Evolutionary conservation across 441 rosid species (phyloP).

Genomic region (Gossypium trilobum): DNA sequence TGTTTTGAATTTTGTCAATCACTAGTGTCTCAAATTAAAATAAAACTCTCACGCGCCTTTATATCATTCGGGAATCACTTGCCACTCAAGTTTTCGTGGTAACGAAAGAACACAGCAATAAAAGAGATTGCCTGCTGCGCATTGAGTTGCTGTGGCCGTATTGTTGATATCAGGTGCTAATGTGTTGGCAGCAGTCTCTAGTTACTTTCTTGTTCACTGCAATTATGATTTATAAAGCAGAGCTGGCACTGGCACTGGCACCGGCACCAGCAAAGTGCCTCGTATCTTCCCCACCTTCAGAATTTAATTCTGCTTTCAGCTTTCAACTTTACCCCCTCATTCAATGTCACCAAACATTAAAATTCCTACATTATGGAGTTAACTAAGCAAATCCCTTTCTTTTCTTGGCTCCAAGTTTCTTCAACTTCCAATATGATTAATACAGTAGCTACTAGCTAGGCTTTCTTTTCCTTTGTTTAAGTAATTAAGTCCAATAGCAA

Average conservation of each 20-base stretch:
- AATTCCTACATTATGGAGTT: not conserved
- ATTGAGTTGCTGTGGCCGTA: not conserved
- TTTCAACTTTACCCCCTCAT: not conserved
- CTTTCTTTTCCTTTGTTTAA: not conserved
- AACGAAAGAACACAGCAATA: not conserved
- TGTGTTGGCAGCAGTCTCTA: slow-evolving; percentile 7
- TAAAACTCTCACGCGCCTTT: slow-evolving; percentile 4
- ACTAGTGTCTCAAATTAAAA: not conserved
- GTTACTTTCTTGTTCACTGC: not conserved
- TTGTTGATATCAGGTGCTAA: not conserved
- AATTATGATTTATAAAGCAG: not conserved
- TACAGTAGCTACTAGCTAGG: slow-evolving; percentile 2
- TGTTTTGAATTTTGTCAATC: not conserved
- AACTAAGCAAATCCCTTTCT: not conserved
- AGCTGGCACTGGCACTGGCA: not conserved
- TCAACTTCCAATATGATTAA: not conserved
- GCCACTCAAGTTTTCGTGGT: slow-evolving; percentile 4
- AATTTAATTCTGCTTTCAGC: not conserved
- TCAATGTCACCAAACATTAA: slow-evolving; percentile 3
- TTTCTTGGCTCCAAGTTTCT: not conserved
- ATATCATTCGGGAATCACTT: not conserved
- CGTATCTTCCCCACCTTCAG: not conserved
- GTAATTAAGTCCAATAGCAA: not conserved
- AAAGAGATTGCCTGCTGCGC: not conserved
- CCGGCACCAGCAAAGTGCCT: not conserved